Evolutionary conservation across 352 stramenopile species (phyloP).

Genomic region (Globisporangium lucens): DNA sequence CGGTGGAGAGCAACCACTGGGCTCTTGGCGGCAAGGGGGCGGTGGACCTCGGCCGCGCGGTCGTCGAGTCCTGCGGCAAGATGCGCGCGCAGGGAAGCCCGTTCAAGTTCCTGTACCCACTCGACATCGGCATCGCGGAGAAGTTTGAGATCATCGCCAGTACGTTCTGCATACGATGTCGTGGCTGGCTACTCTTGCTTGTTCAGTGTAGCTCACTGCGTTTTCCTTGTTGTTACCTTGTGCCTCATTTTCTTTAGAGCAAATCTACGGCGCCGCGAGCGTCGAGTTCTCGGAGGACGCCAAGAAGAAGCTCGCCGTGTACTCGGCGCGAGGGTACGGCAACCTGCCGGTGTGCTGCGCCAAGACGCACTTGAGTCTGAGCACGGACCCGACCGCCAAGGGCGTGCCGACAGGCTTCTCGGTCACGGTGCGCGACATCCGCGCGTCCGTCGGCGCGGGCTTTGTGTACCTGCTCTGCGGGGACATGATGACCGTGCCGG

Average conservation of each 20-base stretch:
- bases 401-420: slow-evolving; percentile 93
- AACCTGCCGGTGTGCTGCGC: slow-evolving; percentile 95
- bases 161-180: slow-evolving; percentile 89
- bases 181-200: slow-evolving; percentile 32
- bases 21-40: slow-evolving; percentile 82
- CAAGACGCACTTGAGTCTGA: slow-evolving; percentile 99
- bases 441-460: slow-evolving; percentile 93
- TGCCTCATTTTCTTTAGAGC: slow-evolving; percentile 37
- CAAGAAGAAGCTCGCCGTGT: slow-evolving; percentile 93
- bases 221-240: slow-evolving; percentile 9
- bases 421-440: slow-evolving; percentile 94
- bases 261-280: slow-evolving; percentile 96
- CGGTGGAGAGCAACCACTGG: slow-evolving; percentile 93
- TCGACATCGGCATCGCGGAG: slow-evolving; percentile 88
- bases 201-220: slow-evolving; percentile 50
- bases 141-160: slow-evolving; percentile 96
- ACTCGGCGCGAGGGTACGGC: slow-evolving; percentile 70
- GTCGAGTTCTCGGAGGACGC: slow-evolving; percentile 95
- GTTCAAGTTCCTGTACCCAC: slow-evolving; percentile 96
- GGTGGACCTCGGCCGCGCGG: slow-evolving; percentile 89
- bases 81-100: slow-evolving; percentile 66
- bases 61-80: slow-evolving; percentile 88
- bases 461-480: slow-evolving; percentile 95
- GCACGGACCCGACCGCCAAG: slow-evolving; percentile 91
- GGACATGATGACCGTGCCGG: slow-evolving; percentile 99